Evolutionary conservation across 2,329 filamentous ascomycete species (phyloP).

Genomic region (Furcasterigmium furcatum): DNA sequence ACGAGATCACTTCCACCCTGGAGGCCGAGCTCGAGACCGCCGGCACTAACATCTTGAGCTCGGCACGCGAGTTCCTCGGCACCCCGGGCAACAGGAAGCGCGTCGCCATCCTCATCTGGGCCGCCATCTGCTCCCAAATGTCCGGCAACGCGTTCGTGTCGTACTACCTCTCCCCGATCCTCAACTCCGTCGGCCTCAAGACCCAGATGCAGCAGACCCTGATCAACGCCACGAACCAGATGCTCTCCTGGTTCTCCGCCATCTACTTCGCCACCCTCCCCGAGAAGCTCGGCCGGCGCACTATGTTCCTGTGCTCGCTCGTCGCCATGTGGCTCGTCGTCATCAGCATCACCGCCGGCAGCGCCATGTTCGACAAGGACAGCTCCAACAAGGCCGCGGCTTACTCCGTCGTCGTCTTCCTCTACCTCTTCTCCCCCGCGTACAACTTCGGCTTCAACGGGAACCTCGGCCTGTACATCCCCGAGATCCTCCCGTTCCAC

Average conservation of each 20-base stretch:
- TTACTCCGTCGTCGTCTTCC: conserved; percentile 25
- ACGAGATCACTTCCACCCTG: conserved; percentile 14
- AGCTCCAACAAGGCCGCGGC: conserved; percentile 12
- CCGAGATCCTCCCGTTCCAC: conserved; percentile 27
- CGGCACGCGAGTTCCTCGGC: conserved; percentile 25
- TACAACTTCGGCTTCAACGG: conserved; percentile 9
- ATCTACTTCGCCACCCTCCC: conserved; percentile 10
- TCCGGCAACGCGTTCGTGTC: conserved; percentile 23
- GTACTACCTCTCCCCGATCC: conserved; percentile 27
- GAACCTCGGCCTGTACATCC: conserved; percentile 18
- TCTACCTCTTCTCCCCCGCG: conserved; percentile 23
- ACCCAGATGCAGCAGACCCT: conserved; percentile 23
- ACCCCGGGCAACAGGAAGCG: conserved; percentile 19
- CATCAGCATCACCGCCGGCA: conserved; percentile 7
- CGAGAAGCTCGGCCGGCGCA: conserved; percentile 11
- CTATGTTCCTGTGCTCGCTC: conserved; percentile 16
- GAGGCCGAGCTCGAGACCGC: not conserved
- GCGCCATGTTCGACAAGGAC: conserved; percentile 11
- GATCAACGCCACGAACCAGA: conserved; percentile 24
- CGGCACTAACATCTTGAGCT: conserved; percentile 16
- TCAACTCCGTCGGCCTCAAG: conserved; percentile 25
- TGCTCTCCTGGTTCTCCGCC: conserved; percentile 8
- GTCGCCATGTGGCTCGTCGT: conserved; percentile 10
- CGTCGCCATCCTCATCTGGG: conserved; percentile 27
- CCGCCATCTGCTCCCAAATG: conserved; percentile 20